Conservation (phyloP, 768 basidiomycete species). For the Suillus clintonianus region DNA sequence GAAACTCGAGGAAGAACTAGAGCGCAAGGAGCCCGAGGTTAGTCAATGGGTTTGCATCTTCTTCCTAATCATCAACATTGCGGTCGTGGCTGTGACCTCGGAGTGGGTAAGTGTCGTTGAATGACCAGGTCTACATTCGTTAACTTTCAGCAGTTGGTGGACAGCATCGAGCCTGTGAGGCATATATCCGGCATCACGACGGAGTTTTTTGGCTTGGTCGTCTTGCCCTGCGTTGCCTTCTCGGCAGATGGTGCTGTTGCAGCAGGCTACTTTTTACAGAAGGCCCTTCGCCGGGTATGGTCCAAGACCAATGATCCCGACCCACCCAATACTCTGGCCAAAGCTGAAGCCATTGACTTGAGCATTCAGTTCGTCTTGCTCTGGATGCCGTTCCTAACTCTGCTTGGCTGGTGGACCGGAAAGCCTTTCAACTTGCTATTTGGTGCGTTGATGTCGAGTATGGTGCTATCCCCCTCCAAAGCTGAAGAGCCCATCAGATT, state of each 20-base stretch:
- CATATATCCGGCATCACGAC: slow-evolving; percentile 42
- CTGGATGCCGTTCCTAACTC: slow-evolving; percentile 75
- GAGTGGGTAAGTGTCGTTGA: slow-evolving; percentile 55
- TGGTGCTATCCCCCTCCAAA: background rate
- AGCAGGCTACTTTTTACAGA: slow-evolving; percentile 47
- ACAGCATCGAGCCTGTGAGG: slow-evolving; percentile 60
- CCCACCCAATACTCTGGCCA: slow-evolving; percentile 59
- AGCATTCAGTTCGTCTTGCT: slow-evolving; percentile 78
- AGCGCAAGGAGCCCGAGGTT: slow-evolving; percentile 49
- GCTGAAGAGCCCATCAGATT: slow-evolving; percentile 41
- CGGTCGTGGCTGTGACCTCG: slow-evolving; percentile 66
- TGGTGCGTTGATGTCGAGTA: slow-evolving; percentile 42
- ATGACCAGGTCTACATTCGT: background rate
- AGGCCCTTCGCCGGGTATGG: background rate
- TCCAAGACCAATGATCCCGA: slow-evolving; percentile 28
- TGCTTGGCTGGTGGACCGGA: slow-evolving; percentile 67
- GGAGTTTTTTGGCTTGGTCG: slow-evolving; percentile 72
- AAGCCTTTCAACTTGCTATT: slow-evolving; percentile 68
- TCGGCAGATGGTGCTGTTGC: slow-evolving; percentile 69
- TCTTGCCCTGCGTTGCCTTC: slow-evolving; percentile 74
- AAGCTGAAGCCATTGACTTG: slow-evolving; percentile 71
- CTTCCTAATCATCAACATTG: slow-evolving; percentile 54
- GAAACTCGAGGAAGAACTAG: slow-evolving; percentile 32
- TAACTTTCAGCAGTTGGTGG: slow-evolving; percentile 50
- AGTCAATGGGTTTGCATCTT: slow-evolving; percentile 64